Evolutionary conservation across 495 filamentous ascomycete species (phyloP), one percentile per base, ranked within the genome.

Genomic region (Cryomyces minteri): DNA sequence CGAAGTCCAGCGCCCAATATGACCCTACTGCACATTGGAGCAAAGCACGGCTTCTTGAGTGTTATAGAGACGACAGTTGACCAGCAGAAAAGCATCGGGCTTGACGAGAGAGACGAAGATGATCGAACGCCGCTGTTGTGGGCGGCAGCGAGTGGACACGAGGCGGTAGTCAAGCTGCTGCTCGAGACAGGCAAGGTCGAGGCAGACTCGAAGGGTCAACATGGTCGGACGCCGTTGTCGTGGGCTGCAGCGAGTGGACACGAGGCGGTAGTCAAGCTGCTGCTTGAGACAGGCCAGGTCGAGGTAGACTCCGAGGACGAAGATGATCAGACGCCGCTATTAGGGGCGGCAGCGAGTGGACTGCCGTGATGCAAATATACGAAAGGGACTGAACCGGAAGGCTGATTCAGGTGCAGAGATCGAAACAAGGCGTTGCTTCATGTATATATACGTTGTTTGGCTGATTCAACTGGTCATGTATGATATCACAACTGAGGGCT

Each of bases 121-220:
- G 41, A 30, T 31, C 29, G 6, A 30, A 43, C 41, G 25, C 41
- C 41, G 41, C 41, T 43, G n/a, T 43, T 30, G 6, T 42, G 45
- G 45, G 45, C 45, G 6, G 45, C 45, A 18, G 5, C 6, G 30
- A 42, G 36, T 8, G 39, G 39, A 39, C 40, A 48, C 40, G 40
- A 48, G 46, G 40, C 40, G 7, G 46, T 38, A 12, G 40, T 43
- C n/a, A 41, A 42, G 45, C 45, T 42, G 45, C 39, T 47, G n/a
- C 39, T 47, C 11, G 39, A 42, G 37, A 32, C 12, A n/a, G 45
- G 39, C 39, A 47, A 42, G 14, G 45, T 43, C 6, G 46, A 48
- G 12, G 31, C 30, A 28, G 41, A 48, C 8, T 37, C 32, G n/a
- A 43, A 38, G 40, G 46, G 39, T 38, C 25, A 34, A 6, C 12